Percentiles rank a stretch among this genome's conserved stretches.
These are phyloP conservation scores for Thielaviopsis punctulata DNA, from an alignment of 2,329 filamentous ascomycete species.

Conservation along the genomic window DNA sequence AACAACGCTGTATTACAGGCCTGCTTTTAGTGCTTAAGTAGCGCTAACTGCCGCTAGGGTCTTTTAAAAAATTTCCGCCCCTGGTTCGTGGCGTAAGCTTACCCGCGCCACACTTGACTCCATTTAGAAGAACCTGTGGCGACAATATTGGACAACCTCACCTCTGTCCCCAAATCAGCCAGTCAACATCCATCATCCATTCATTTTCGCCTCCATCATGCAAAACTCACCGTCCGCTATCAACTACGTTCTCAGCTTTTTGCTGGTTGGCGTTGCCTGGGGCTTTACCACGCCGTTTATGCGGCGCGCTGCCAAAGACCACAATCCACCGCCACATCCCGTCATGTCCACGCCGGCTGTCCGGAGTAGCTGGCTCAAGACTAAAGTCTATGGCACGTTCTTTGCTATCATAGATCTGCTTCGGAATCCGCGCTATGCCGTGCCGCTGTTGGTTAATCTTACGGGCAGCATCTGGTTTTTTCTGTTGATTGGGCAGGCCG, in stretches of 20 bases:
- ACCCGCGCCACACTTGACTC: too few species aligned
- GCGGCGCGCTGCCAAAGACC: constrained; percentile 62
- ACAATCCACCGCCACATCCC: constrained; percentile 45
- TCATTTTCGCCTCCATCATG: constrained; percentile 10
- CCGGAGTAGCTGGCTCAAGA: constrained; percentile 40
- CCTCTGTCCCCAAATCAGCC: background rate
- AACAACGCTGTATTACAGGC: too few species aligned
- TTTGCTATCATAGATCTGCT: constrained; percentile 67
- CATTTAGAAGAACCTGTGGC: background rate
- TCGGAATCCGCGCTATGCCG: constrained; percentile 63
- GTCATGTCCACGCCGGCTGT: constrained; percentile 34
- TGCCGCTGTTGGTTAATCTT: constrained; percentile 72
- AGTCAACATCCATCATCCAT: background rate
- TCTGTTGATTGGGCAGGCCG: constrained; percentile 76
- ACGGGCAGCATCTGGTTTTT: constrained; percentile 97
- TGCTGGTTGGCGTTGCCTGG: constrained; percentile 84
- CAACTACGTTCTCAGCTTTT: constrained; percentile 77
- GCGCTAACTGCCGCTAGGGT: too few species aligned
- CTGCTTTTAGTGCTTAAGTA: too few species aligned
- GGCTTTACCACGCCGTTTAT: constrained; percentile 88
- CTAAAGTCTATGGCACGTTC: constrained; percentile 44
- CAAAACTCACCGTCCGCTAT: constrained; percentile 33
- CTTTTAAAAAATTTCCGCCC: too few species aligned
- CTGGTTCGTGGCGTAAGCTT: too few species aligned
- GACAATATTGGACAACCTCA: background rate